A percentile compares a stretch with the other conserved stretches of the same genome.
Evolutionary conservation across 164 flowering plant genomes (phyloP).

Genomic region (Vitis amurensis): DNA sequence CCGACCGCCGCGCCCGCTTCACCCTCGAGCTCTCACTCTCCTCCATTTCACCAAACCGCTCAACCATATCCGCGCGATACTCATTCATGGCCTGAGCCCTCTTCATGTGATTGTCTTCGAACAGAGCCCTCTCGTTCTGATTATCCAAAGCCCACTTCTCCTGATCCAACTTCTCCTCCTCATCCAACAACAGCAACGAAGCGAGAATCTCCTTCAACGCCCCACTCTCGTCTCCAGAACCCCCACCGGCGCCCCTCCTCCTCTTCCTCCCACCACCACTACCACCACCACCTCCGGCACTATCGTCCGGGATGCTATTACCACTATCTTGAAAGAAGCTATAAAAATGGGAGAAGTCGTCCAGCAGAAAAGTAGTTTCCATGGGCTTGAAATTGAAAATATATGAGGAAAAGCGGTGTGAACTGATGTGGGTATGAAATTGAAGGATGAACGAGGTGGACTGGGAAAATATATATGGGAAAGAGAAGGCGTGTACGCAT

Average conservation of each 20-base stretch:
- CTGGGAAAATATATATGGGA: background rate
- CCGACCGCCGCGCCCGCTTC: constrained; percentile 33
- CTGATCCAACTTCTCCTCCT: constrained; percentile 43
- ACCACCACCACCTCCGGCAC: too few species aligned
- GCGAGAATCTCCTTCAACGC: constrained; percentile 43
- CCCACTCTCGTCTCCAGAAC: constrained; percentile 9
- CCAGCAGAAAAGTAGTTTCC: constrained; percentile 37
- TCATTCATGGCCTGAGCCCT: constrained; percentile 39
- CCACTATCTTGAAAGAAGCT: constrained; percentile 25
- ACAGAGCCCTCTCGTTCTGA: constrained; percentile 20
- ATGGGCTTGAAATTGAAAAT: constrained; percentile 10
- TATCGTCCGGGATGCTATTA: too few species aligned
- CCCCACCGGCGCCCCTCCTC: background rate
- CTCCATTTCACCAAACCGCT: constrained; percentile 22
- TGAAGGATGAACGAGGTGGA: background rate
- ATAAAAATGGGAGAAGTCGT: constrained; percentile 29
- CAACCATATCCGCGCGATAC: constrained; percentile 27
- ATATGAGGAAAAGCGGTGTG: constrained; percentile 8
- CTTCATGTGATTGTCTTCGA: constrained; percentile 37
- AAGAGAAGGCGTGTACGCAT: constrained; percentile 25
- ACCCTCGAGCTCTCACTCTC: constrained; percentile 23
- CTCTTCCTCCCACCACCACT: background rate
- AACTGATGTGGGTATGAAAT: background rate
- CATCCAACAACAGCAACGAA: constrained; percentile 45
- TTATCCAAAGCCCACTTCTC: constrained; percentile 13